Conservation (phyloP, 192 early-diverging fungal species). For the Neocallimastix lanati region DNA sequence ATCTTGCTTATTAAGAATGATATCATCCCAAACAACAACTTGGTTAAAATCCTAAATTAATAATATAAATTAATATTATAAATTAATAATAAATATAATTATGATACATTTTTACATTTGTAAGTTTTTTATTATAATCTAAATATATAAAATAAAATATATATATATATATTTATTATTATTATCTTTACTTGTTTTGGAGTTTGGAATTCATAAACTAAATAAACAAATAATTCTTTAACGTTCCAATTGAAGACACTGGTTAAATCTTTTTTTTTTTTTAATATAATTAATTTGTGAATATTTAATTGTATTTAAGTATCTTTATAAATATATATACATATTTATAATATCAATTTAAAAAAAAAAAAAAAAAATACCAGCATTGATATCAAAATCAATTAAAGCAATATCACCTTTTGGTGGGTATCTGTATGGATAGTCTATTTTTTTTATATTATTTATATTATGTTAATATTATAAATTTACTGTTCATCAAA, state of each 20-base stretch:
- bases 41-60: constrained; percentile 42
- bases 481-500: too few relatives aligned
- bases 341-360: too few relatives aligned
- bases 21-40: constrained; percentile 66
- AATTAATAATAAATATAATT: background rate
- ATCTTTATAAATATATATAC: too few relatives aligned
- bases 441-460: background rate
- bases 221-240: constrained; percentile 66
- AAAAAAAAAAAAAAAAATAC: too few relatives aligned
- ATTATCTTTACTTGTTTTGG: constrained; percentile 29
- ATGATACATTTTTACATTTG: too few relatives aligned
- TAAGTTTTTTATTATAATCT: too few relatives aligned
- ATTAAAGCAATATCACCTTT: constrained; percentile 57
- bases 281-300: background rate
- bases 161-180: background rate
- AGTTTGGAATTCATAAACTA: constrained; percentile 58
- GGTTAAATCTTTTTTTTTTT: constrained; percentile 42
- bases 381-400: constrained; percentile 47
- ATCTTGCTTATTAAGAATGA: constrained; percentile 47
- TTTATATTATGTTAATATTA: too few relatives aligned
- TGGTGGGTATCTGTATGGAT: constrained; percentile 25
- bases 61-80: background rate
- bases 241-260: constrained; percentile 78
- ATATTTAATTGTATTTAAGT: too few relatives aligned
- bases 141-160: background rate